Evolutionary conservation across 179 eudicot genomes (phyloP).

Genomic region (Beta lomatogona): DNA sequence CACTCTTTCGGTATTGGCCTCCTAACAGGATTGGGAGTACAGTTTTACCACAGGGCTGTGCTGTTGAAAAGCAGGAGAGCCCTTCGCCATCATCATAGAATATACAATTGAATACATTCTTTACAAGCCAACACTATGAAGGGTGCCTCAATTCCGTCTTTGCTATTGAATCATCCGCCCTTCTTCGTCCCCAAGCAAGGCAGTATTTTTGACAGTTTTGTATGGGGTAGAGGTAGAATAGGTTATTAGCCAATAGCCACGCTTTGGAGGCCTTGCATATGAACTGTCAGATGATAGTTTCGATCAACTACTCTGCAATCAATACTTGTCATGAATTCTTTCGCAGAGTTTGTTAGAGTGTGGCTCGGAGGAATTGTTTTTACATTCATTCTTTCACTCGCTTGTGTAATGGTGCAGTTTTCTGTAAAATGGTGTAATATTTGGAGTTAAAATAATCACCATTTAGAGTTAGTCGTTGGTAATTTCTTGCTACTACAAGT

Average conservation of each 20-base stretch:
- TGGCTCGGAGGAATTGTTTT: background rate
- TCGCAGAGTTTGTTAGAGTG: background rate
- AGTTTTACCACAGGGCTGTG: constrained; percentile 60
- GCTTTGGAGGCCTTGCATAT: background rate
- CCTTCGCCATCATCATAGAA: constrained; percentile 26
- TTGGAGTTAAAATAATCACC: background rate
- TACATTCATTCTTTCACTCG: background rate
- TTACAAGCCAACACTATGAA: background rate
- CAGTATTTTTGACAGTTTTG: background rate
- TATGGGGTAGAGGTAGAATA: background rate
- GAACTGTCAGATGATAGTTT: background rate
- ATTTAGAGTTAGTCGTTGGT: no score
- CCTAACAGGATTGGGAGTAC: constrained; percentile 73
- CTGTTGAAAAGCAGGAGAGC: constrained; percentile 43
- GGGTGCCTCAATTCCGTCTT: constrained; percentile 3
- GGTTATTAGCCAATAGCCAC: background rate
- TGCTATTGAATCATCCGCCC: background rate
- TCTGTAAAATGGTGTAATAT: background rate
- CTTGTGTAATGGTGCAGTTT: no score
- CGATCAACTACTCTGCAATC: background rate
- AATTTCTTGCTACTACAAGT: no score
- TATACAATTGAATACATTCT: background rate
- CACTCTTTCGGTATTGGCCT: constrained; percentile 90
- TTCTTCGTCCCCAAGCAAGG: background rate
- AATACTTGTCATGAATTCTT: background rate